Percentiles rank a stretch among this genome's conserved stretches.
Conservation (phyloP, 768 basidiomycete genomes). For the Termitomyces sp. region DNA sequence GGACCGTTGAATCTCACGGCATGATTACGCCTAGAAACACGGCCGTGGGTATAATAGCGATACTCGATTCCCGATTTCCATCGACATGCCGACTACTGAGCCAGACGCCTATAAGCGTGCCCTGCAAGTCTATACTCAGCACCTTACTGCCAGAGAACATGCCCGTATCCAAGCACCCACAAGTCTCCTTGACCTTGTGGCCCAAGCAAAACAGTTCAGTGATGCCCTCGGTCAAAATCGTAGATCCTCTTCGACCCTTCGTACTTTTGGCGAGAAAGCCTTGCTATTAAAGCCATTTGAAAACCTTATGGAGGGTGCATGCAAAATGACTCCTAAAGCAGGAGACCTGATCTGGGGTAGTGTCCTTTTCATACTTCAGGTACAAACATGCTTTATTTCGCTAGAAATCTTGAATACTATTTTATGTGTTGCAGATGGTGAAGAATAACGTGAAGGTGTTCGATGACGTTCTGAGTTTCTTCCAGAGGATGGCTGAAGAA, state of each 20-base stretch:
- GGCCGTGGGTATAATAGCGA: not conserved
- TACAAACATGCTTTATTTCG: not conserved
- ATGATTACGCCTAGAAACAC: no score
- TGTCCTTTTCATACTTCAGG: slow-evolving; percentile 1
- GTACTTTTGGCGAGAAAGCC: not conserved
- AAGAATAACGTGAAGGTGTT: not conserved
- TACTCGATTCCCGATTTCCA: not conserved
- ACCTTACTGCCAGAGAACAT: not conserved
- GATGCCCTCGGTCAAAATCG: not conserved
- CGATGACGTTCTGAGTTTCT: slow-evolving; percentile 3
- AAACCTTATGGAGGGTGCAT: not conserved
- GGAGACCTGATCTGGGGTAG: slow-evolving; percentile 3
- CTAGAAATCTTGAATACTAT: not conserved
- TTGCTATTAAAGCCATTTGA: not conserved
- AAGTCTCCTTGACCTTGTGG: not conserved
- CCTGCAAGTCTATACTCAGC: not conserved
- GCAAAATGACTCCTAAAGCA: not conserved
- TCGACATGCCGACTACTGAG: not conserved
- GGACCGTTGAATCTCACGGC: no score
- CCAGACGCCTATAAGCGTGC: not conserved
- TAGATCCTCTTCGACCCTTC: not conserved
- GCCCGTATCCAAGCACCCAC: not conserved
- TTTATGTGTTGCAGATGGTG: not conserved
- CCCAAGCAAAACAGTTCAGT: not conserved
- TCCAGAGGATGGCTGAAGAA: slow-evolving; percentile 3